These are phyloP conservation scores for Tylopilus sp. DNA, from an alignment of 1,284 basidiomycete species.

Conservation along the genomic window DNA sequence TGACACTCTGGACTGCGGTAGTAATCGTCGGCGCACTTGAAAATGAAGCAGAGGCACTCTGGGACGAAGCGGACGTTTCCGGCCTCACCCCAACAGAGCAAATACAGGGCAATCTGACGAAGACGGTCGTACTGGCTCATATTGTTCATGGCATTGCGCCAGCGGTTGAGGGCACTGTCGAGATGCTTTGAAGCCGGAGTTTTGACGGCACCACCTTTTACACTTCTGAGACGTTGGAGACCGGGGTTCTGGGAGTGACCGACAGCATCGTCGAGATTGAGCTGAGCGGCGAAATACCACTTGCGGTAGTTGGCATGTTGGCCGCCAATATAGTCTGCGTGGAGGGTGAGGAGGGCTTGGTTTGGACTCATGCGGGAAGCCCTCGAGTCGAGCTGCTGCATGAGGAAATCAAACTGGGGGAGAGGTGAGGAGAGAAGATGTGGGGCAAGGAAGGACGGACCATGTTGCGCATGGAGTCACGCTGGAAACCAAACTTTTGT, in stretches of 20 bases:
- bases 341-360: constrained; percentile 92
- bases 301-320: constrained; percentile 96
- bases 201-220: constrained; percentile 60
- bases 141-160: constrained; percentile 98
- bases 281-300: constrained; percentile 99
- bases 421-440: constrained; percentile 2
- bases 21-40: constrained; percentile 99
- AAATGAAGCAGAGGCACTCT: constrained; percentile 98
- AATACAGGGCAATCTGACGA: constrained; percentile 92
- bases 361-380: constrained; percentile 99
- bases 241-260: constrained; percentile 94
- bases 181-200: constrained; percentile 77
- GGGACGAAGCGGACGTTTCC: constrained; percentile 97
- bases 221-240: constrained; percentile 82
- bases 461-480: constrained; percentile 90
- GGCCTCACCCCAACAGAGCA: constrained; percentile 98
- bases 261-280: constrained; percentile 98
- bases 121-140: constrained; percentile 99
- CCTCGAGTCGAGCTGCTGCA: constrained; percentile 95
- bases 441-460: constrained; percentile 41
- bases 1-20: constrained; percentile 98
- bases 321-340: constrained; percentile 98
- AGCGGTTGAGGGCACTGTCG: constrained; percentile 88
- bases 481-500: constrained; percentile 99
- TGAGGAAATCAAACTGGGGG: constrained; percentile 89